Evolutionary conservation across 2,329 filamentous ascomycete genomes (phyloP), one percentile per base, ranked within the genome.

Genomic region (Sclerotinia trifoliorum): DNA sequence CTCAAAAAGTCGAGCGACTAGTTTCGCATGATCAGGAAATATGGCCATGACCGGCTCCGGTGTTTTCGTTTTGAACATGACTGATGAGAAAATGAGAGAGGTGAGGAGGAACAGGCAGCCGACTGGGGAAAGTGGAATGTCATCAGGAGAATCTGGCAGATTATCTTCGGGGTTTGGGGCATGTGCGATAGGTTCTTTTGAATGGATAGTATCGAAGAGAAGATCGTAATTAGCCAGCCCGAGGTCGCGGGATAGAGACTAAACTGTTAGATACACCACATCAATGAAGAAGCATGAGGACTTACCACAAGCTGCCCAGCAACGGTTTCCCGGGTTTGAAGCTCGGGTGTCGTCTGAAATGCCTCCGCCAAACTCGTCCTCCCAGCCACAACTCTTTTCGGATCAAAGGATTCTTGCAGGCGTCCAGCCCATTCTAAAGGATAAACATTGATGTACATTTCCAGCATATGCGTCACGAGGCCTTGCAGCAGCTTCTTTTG

Each of bases 391-490:
- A 87, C 82, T 74, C 83, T 87, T 67, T 86, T 83, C 0, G 91
- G 90, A 65, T 86, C 82, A 71, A 88, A 86, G 69, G 85, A 88
- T 78, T 94, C 91, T 70, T 91, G 82, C 67, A 93, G 78, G 63
- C 91, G 81, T 19, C 85, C 80, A 2, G 87, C 83, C 88, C 87
- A 90, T 57, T 85, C 83, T 77, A 90, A 77, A 32, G 81, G 80
- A 72, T 88, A 85, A 8, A 79, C 81, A 72, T 88, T 87, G 70
- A 92, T 84, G 72, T 92, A 94, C 57, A 89, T 85, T 76, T 94
- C 91, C 15, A 94, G 79, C 24, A 94, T 80, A 75, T 91, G 90
- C 0, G 90, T 92, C n/a, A 92, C 83, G 77, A 95, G 94, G 1
- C 89, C 88, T 75, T 92, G 89, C 32, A 94, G 79, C 21, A 94